Evolutionary conservation across 176 grass and related monocot genomes (phyloP).

Genomic region (Avena atlantica): DNA sequence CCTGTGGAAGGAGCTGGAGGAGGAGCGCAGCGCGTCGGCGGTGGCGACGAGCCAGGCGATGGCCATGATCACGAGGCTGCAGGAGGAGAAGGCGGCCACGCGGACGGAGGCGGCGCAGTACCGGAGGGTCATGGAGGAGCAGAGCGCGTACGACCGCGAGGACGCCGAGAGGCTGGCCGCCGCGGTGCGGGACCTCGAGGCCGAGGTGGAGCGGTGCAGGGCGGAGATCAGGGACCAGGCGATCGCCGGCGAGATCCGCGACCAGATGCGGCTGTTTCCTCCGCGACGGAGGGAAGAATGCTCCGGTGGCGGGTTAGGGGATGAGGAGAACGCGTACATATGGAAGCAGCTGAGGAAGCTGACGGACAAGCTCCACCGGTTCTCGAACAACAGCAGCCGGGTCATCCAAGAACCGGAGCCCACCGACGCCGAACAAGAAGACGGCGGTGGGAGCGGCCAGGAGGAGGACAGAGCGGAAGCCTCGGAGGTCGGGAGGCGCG

Average conservation of each 20-base stretch:
- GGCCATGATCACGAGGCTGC: conserved; percentile 93
- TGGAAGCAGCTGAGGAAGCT: conserved; percentile 58
- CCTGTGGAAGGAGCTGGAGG: conserved; percentile 88
- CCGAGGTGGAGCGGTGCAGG: conserved; percentile 54
- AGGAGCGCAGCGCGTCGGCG: conserved; percentile 78
- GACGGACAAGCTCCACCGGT: conserved; percentile 60
- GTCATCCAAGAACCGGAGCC: conserved; percentile 10
- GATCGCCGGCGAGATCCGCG: conserved; percentile 40
- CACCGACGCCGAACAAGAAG: conserved; percentile 24
- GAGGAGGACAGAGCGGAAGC: conserved; percentile 20
- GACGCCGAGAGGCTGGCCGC: conserved; percentile 60
- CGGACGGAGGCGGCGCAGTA: conserved; percentile 85
- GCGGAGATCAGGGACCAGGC: conserved; percentile 41
- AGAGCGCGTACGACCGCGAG: conserved; percentile 75
- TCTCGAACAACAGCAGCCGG: conserved; percentile 69
- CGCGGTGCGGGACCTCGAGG: conserved; percentile 56
- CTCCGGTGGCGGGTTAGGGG: conserved; percentile 55
- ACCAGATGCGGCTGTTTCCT: conserved; percentile 42
- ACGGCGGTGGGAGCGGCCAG: conserved; percentile 3
- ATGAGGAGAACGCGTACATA: conserved; percentile 63
- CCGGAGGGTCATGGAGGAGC: conserved; percentile 86
- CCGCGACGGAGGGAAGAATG: conserved; percentile 1
- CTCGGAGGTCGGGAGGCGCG: background rate
- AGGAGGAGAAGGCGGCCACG: conserved; percentile 88
- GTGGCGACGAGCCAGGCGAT: conserved; percentile 87